phyloP scores from a whole-genome alignment of 139 green algal species.

The Microglena sp. region DNA sequence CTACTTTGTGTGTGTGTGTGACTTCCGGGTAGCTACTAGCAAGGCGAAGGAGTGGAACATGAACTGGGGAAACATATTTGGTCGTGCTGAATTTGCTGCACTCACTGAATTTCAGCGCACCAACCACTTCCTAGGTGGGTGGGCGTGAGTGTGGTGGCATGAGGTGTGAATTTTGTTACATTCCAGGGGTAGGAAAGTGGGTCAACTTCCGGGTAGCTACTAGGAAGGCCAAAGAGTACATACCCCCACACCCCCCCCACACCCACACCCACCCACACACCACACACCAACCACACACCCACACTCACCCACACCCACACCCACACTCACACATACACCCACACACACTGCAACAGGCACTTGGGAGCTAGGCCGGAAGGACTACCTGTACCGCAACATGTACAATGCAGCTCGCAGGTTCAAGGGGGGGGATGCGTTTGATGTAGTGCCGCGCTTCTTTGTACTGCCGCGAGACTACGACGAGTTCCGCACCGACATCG shows the following conservation, averaged over 20 bases:
- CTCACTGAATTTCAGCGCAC: constrained; percentile 40
- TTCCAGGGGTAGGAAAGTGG: no score
- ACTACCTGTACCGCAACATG: constrained; percentile 46
- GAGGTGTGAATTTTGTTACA: no score
- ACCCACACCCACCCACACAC: no score
- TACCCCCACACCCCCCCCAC: no score
- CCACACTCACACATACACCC: not conserved
- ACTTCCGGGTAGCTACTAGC: no score
- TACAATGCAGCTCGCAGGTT: constrained; percentile 12
- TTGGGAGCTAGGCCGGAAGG: constrained; percentile 66
- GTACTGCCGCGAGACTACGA: constrained; percentile 47
- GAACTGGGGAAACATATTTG: constrained; percentile 44
- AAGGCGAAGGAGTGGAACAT: constrained; percentile 35
- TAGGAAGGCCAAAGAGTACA: no score
- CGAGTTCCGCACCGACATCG: constrained; percentile 38
- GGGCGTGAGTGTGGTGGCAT: no score
- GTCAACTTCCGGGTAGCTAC: no score
- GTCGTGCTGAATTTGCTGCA: constrained; percentile 11
- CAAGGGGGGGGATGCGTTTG: constrained; percentile 22
- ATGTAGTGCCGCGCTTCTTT: constrained; percentile 53
- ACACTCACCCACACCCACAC: no score
- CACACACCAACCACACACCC: no score
- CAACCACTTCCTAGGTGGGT: constrained; percentile 58
- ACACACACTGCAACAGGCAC: constrained; percentile 28
- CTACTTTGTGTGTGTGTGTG: no score